Conservation (phyloP, 805 yeast species). For the Brettanomyces anomalus region DNA sequence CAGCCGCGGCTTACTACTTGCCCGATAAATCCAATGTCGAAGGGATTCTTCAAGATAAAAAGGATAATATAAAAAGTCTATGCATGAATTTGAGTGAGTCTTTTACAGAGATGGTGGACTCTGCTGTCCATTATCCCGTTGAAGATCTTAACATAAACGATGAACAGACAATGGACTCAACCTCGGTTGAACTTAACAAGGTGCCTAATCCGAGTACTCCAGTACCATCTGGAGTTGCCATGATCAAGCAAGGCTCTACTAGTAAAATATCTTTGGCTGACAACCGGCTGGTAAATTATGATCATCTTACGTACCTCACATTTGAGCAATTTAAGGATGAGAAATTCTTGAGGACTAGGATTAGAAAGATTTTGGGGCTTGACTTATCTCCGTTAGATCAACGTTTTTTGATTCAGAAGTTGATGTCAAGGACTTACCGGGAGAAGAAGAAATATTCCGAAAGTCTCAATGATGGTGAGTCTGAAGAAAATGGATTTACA, state of each 20-base stretch:
- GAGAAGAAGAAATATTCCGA: conserved; percentile 29
- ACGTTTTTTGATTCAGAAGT: conserved; percentile 45
- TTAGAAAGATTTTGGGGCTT: conserved; percentile 36
- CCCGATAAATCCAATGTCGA: conserved; percentile 21
- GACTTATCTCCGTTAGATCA: conserved; percentile 33
- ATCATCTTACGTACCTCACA: conserved; percentile 21
- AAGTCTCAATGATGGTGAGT: not conserved
- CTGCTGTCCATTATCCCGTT: conserved; percentile 39
- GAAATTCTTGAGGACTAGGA: conserved; percentile 35
- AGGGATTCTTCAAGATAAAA: conserved; percentile 16
- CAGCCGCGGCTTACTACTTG: conserved; percentile 17
- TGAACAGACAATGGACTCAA: conserved; percentile 4
- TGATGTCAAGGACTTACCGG: conserved; percentile 63
- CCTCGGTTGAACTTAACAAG: not conserved
- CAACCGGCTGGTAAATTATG: conserved; percentile 10
- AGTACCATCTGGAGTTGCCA: conserved; percentile 14
- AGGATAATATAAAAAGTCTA: conserved; percentile 13
- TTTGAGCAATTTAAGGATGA: conserved; percentile 28
- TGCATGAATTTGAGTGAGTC: conserved; percentile 22
- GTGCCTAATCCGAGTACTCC: not conserved
- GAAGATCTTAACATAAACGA: conserved; percentile 31
- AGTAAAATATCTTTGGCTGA: conserved; percentile 1
- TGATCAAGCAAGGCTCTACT: conserved; percentile 7
- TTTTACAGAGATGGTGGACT: conserved; percentile 33
- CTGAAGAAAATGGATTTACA: not conserved